Evolutionary conservation across 2,329 filamentous ascomycete species (phyloP), one percentile per base, ranked within the genome.

Genomic region (Hypoxylon sp.): DNA sequence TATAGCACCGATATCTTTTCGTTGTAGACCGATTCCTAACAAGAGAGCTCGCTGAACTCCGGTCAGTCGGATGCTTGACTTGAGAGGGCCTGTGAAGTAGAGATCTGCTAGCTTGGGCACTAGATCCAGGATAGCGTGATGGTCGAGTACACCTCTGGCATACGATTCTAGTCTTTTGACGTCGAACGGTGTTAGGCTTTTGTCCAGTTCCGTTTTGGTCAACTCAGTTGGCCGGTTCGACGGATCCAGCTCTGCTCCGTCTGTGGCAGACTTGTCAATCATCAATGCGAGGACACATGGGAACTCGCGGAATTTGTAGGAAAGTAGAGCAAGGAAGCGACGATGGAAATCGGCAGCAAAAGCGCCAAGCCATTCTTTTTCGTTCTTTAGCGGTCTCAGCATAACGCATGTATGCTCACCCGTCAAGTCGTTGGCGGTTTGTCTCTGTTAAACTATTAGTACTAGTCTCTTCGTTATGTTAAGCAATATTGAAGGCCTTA

Each of bases 341-440:
- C 85, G 87, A 67, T 97, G 92, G 80, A 97, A 99, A 71, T 99
- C 94, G 55, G 88, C 84, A 3, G 93, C 83, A 67, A 95, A 99
- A 2, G 91, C 91, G 11, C 90, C 90, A 0, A 97, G 84, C 94
- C 94, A 97, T 64, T 83, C 84, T 48, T 78, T 78, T 61, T 96
- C 91, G 30, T 85, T 86, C 51, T 83, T 79, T 5, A 99, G 79
- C 1, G 91, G 89, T 49, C 91, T 85, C 37, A 99, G 81, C 95
- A 99, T 99, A 19, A 99, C 93, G 68, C 91, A 97, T 0, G 94
- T 96, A 70, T 99, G 94, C 73, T 99, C 94, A 46, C 94, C 94
- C 0, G 95, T 99, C 34, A 99, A 79, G 49, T 97, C 94, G 68
- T 97, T 99, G 41, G 94, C 81, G 2, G 95, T 99, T 75, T 99